Evolutionary conservation across 441 rosid genomes (phyloP).

Genomic region (Arabidopsis lyrata): DNA sequence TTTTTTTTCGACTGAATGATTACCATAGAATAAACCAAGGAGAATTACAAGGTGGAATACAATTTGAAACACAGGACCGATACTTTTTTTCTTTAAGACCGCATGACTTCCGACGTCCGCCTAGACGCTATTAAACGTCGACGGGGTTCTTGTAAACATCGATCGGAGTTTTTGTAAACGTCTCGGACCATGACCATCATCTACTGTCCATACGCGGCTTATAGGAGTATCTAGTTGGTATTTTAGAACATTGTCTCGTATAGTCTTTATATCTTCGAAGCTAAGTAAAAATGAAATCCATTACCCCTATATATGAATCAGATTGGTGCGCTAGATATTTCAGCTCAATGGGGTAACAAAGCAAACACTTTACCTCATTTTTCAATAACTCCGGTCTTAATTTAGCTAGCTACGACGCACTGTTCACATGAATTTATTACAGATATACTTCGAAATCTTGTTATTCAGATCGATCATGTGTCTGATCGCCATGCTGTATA

Average conservation of each 20-base stretch:
- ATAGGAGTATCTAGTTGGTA: no score
- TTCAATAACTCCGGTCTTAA: not conserved
- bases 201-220: no score
- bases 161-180: no score
- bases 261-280: not conserved
- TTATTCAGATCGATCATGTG: constrained; percentile 19
- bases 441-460: constrained; percentile 8
- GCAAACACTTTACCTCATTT: not conserved
- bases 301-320: not conserved
- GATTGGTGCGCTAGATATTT: not conserved
- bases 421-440: constrained; percentile 41
- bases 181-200: no score
- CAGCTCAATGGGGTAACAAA: not conserved
- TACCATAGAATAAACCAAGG: no score
- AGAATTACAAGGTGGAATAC: no score
- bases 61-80: no score
- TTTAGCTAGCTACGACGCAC: constrained; percentile 1
- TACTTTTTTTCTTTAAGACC: no score
- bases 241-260: not conserved
- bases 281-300: not conserved
- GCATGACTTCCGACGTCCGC: no score
- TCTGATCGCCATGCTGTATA: constrained; percentile 35
- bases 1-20: no score
- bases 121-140: no score
- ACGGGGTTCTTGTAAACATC: no score